phyloP scores from a whole-genome alignment of 2,329 filamentous ascomycete species.

The Aspergillus bombycis region DNA sequence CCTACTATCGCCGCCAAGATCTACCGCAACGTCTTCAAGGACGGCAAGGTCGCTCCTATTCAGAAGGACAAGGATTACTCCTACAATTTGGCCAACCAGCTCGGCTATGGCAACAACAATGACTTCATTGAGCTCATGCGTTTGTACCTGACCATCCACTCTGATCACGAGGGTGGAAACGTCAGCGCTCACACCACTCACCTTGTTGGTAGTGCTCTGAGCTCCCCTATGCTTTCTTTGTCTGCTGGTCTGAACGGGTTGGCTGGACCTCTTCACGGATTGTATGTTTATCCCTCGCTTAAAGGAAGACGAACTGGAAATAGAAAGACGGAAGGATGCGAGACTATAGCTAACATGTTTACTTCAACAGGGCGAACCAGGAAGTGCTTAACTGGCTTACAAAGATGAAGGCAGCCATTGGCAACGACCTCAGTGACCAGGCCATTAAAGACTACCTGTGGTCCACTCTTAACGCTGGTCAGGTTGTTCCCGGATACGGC shows the following conservation, averaged over 20 bases:
- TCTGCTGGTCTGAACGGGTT: constrained; percentile 97
- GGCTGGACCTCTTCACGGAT: constrained; percentile 95
- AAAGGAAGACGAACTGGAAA: background rate
- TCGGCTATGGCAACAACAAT: constrained; percentile 90
- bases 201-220: constrained; percentile 93
- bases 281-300: constrained; percentile 48
- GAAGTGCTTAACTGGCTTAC: constrained; percentile 99
- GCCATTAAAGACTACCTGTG: constrained; percentile 98
- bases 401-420: constrained; percentile 96
- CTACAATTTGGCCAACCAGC: constrained; percentile 99
- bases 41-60: constrained; percentile 92
- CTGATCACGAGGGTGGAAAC: constrained; percentile 99
- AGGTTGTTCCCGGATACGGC: constrained; percentile 96
- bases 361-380: constrained; percentile 74
- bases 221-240: constrained; percentile 95
- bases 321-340: background rate
- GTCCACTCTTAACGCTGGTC: constrained; percentile 92
- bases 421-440: constrained; percentile 93
- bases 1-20: constrained; percentile 97
- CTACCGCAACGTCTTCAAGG: constrained; percentile 99
- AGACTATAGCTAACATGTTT: constrained; percentile 22
- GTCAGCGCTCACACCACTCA: constrained; percentile 98
- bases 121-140: constrained; percentile 99
- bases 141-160: constrained; percentile 99
- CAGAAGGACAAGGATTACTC: constrained; percentile 99